These are phyloP conservation scores for Lenwebbia sp. DNA, from an alignment of 345 rosid species.

Conservation along the genomic window DNA sequence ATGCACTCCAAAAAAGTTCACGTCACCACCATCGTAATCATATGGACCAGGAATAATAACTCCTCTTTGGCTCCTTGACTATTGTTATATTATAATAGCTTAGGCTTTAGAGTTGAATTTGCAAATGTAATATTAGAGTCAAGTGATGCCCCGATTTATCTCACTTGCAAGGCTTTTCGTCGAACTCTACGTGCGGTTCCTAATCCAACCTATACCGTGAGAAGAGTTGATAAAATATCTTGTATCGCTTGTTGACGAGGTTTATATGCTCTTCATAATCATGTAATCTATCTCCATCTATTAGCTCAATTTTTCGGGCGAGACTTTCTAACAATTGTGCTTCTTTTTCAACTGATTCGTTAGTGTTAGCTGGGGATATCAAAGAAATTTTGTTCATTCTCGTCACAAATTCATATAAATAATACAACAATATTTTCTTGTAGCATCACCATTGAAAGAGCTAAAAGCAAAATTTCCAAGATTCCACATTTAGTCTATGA, in stretches of 20 bases:
- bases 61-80: neutral
- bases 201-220: neutral
- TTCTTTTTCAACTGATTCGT: neutral
- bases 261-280: neutral
- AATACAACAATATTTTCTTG: neutral
- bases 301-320: accelerated
- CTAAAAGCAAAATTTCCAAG: neutral
- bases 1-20: too few species aligned
- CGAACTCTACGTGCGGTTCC: neutral
- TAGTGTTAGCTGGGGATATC: neutral
- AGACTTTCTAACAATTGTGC: neutral
- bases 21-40: neutral
- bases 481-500: neutral
- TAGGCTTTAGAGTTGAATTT: too few species aligned
- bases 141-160: neutral
- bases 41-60: neutral
- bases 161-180: neutral
- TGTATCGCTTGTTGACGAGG: neutral
- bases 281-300: neutral
- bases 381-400: neutral
- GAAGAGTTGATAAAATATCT: neutral
- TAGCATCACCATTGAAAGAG: neutral
- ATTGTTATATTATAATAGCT: too few species aligned
- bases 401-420: neutral
- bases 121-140: too few species aligned